Percentiles rank a stretch among this genome's conserved stretches.
Evolutionary conservation across 768 basidiomycete genomes (phyloP).

Genomic region (Chalciporus piperatus): DNA sequence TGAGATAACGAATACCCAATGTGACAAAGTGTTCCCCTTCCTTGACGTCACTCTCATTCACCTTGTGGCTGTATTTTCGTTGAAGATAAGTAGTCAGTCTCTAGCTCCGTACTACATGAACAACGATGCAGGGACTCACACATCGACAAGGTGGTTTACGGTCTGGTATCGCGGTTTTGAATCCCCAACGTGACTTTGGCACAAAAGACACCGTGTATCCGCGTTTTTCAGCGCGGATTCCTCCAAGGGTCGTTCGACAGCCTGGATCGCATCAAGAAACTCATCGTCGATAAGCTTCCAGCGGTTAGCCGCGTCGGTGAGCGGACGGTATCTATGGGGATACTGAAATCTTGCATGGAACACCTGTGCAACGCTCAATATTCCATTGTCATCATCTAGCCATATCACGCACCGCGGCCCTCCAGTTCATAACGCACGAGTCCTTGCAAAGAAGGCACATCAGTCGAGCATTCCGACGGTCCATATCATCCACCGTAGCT

Average conservation of each 20-base stretch:
- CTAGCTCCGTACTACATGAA: too few species aligned
- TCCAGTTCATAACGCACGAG: background rate
- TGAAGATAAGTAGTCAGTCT: too few species aligned
- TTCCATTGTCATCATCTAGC: too few species aligned
- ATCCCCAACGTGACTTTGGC: constrained; percentile 6
- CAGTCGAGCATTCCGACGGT: background rate
- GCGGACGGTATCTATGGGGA: background rate
- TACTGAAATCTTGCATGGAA: background rate
- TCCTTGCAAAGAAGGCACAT: background rate
- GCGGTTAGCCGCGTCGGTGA: background rate
- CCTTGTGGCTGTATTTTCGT: too few species aligned
- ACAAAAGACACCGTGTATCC: constrained; percentile 5
- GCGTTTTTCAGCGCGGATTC: too few species aligned
- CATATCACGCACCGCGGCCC: background rate
- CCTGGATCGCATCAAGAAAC: background rate
- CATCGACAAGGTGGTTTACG: too few species aligned
- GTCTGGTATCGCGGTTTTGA: background rate
- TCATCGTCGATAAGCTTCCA: background rate
- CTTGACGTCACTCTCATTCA: too few species aligned
- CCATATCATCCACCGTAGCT: background rate
- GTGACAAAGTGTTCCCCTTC: too few species aligned
- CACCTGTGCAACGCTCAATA: background rate
- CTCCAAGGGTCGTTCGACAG: background rate
- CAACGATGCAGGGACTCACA: too few species aligned
- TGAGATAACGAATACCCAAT: too few species aligned